Evolutionary conservation across 495 filamentous ascomycete genomes (phyloP).

Genomic region (Aspergillus ellipticus): DNA sequence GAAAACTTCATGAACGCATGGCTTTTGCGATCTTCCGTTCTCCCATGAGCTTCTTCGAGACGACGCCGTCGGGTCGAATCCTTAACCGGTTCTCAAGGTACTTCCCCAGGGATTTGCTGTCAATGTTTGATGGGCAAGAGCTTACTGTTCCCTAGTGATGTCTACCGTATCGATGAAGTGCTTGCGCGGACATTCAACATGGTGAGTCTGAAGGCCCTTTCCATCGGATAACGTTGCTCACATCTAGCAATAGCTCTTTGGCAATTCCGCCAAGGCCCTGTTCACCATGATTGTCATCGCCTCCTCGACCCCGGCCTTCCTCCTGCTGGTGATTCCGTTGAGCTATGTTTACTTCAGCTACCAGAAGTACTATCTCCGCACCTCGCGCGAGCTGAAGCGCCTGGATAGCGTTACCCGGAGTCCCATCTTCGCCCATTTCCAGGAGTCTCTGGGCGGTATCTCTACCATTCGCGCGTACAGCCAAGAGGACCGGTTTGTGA

Average conservation of each 20-base stretch:
- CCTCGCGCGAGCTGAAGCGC: slow-evolving; percentile 93
- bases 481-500: slow-evolving; percentile 79
- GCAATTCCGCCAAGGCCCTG: slow-evolving; percentile 75
- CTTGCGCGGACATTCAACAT: slow-evolving; percentile 89
- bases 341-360: slow-evolving; percentile 83
- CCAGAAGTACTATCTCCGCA: slow-evolving; percentile 94
- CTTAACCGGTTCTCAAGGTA: slow-evolving; percentile 96
- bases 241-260: slow-evolving; percentile 62
- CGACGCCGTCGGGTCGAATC: slow-evolving; percentile 94
- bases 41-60: slow-evolving; percentile 99
- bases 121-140: not conserved
- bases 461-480: slow-evolving; percentile 96
- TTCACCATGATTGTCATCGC: slow-evolving; percentile 89
- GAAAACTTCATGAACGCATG: slow-evolving; percentile 97
- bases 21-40: slow-evolving; percentile 96
- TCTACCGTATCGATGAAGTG: slow-evolving; percentile 94
- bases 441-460: slow-evolving; percentile 92
- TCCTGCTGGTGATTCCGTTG: slow-evolving; percentile 77
- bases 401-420: slow-evolving; percentile 92
- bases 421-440: slow-evolving; percentile 97
- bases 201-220: slow-evolving; percentile 34
- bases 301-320: slow-evolving; percentile 73
- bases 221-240: slow-evolving; percentile 15
- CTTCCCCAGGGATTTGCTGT: not conserved
- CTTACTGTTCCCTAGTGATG: slow-evolving; percentile 58